Conservation (phyloP, 2,329 filamentous ascomycete genomes). For the Ramichloridium luteum region DNA sequence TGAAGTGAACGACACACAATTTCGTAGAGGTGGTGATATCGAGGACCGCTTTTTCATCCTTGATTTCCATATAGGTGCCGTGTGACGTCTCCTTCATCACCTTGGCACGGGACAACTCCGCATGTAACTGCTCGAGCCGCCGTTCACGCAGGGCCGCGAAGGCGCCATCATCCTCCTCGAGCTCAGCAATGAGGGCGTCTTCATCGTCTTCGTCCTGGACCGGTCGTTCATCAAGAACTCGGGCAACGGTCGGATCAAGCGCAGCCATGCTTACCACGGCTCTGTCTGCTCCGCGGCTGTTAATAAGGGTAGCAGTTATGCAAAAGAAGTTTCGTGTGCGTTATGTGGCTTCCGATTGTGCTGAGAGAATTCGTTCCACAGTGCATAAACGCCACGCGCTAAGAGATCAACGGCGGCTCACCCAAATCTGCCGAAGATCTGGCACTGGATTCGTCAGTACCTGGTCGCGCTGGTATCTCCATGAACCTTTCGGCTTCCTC, state of each 20-base stretch:
- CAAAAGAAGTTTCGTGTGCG: too few relatives aligned
- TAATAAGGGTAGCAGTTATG: too few relatives aligned
- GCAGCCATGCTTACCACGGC: too few relatives aligned
- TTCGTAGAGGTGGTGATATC: constrained; percentile 48
- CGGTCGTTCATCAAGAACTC: constrained; percentile 34
- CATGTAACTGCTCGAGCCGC: constrained; percentile 45
- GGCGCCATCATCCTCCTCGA: constrained; percentile 41
- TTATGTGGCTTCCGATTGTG: too few relatives aligned
- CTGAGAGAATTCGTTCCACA: too few relatives aligned
- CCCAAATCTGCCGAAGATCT: too few relatives aligned
- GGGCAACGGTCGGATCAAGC: constrained; percentile 41
- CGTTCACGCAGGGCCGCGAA: constrained; percentile 44
- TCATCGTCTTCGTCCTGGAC: constrained; percentile 41
- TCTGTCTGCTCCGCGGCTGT: too few relatives aligned
- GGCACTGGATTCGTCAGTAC: too few relatives aligned
- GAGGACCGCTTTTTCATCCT: constrained; percentile 46
- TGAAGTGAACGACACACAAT: constrained; percentile 50
- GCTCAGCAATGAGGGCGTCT: constrained; percentile 47
- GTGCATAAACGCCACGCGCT: too few relatives aligned
- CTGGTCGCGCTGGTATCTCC: too few relatives aligned
- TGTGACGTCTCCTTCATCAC: constrained; percentile 30
- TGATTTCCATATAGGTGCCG: constrained; percentile 44
- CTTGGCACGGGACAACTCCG: constrained; percentile 42
- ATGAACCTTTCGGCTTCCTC: too few relatives aligned
- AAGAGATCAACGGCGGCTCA: too few relatives aligned